Percentiles rank a stretch among this genome's conserved stretches.
phyloP scores from a whole-genome alignment of 176 grass and related monocot species.

The Sorghum bicolor region Sorghum_bicolor_NCBIv3 NC_012871.2:58541501-58542000 shows the following conservation, averaged over 20 bases:
- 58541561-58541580: constrained; percentile 8
- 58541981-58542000: background rate
- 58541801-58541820: constrained; percentile 63
- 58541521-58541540: background rate
- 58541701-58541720: constrained; percentile 50
- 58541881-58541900: background rate
- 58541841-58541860: background rate
- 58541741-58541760: constrained; percentile 47
- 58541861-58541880: background rate
- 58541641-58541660: constrained; percentile 77
- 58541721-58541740: constrained; percentile 48
- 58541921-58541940: background rate
- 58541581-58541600: constrained; percentile 56
- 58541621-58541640: constrained; percentile 59
- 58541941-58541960: background rate
- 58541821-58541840: constrained; percentile 5
- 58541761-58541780: constrained; percentile 76
- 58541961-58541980: background rate
- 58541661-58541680: constrained; percentile 73
- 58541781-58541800: constrained; percentile 76
- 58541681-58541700: constrained; percentile 70
- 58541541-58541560: background rate
- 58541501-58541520: background rate
- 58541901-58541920: background rate
- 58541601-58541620: constrained; percentile 61